Conservation (phyloP, 768 basidiomycete genomes). For the Imleria badia region DNA sequence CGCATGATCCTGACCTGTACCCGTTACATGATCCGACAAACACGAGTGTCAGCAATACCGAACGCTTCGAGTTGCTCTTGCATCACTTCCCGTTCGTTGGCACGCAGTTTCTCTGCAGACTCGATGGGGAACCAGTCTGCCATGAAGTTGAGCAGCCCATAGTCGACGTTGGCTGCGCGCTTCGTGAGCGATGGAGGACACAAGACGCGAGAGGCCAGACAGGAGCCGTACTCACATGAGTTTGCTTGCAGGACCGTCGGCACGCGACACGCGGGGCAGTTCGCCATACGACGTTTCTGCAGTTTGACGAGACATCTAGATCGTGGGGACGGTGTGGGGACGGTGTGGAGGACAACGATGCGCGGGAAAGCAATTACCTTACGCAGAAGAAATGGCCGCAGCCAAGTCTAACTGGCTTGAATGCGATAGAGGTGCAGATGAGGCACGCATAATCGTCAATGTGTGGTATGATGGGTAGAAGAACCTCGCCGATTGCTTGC, state of each 20-base stretch:
- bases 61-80: slow-evolving; percentile 67
- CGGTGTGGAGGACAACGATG: neutral
- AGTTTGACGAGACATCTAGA: slow-evolving; percentile 79
- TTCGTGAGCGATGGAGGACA: neutral
- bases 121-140: slow-evolving; percentile 91
- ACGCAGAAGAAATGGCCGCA: slow-evolving; percentile 84
- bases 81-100: slow-evolving; percentile 73
- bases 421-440: slow-evolving; percentile 88
- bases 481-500: slow-evolving; percentile 76
- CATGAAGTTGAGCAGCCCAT: slow-evolving; percentile 82
- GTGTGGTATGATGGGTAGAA: slow-evolving; percentile 78
- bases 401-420: slow-evolving; percentile 82
- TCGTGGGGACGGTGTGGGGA: slow-evolving; percentile 2
- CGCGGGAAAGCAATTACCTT: slow-evolving; percentile 34
- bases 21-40: slow-evolving; percentile 44
- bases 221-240: slow-evolving; percentile 52
- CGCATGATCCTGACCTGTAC: neutral
- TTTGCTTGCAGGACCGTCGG: slow-evolving; percentile 76
- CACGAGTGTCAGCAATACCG: slow-evolving; percentile 41
- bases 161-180: slow-evolving; percentile 71
- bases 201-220: no score
- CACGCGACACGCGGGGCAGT: slow-evolving; percentile 85
- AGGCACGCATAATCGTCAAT: slow-evolving; percentile 84
- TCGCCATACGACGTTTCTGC: slow-evolving; percentile 72
- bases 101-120: slow-evolving; percentile 65